Evolutionary conservation across 1,139 yeast species (phyloP).

Genomic region (Candida sanyaensis): DNA sequence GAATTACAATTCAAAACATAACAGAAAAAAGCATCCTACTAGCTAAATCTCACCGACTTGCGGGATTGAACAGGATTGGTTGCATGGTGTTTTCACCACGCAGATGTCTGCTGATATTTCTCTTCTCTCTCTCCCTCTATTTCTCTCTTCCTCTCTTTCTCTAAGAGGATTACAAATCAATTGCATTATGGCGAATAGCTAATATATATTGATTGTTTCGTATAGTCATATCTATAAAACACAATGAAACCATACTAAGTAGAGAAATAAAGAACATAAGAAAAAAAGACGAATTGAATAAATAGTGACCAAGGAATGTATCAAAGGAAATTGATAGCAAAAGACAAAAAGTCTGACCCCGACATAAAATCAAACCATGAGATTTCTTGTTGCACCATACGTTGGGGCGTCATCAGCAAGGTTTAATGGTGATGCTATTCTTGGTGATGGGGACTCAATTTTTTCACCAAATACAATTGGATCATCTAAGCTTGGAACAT

Average conservation of each 20-base stretch:
- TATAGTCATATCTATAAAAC: conserved; percentile 2
- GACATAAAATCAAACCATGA: background rate
- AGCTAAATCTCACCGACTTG: background rate
- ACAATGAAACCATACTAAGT: background rate
- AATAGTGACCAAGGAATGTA: background rate
- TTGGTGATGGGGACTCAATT: background rate
- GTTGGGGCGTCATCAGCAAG: conserved; percentile 1
- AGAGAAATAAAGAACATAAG: background rate
- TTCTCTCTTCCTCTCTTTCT: too few relatives aligned
- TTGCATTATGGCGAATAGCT: background rate
- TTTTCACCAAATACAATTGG: conserved; percentile 11
- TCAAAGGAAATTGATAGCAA: too few relatives aligned
- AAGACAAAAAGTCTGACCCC: too few relatives aligned
- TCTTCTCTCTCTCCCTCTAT: too few relatives aligned
- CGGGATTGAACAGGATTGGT: conserved; percentile 3
- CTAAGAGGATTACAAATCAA: background rate
- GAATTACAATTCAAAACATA: background rate
- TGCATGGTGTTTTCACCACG: background rate
- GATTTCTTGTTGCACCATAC: background rate
- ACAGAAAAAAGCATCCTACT: too few relatives aligned
- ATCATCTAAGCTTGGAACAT: conserved; percentile 12
- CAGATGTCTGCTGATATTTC: background rate
- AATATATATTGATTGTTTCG: background rate
- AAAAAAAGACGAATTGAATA: background rate
- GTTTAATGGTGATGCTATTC: conserved; percentile 11